Evolutionary conservation across 192 early-diverging fungal species (phyloP), one percentile per base, ranked within the genome.

Genomic region (Paraglomus brasilianum): DNA sequence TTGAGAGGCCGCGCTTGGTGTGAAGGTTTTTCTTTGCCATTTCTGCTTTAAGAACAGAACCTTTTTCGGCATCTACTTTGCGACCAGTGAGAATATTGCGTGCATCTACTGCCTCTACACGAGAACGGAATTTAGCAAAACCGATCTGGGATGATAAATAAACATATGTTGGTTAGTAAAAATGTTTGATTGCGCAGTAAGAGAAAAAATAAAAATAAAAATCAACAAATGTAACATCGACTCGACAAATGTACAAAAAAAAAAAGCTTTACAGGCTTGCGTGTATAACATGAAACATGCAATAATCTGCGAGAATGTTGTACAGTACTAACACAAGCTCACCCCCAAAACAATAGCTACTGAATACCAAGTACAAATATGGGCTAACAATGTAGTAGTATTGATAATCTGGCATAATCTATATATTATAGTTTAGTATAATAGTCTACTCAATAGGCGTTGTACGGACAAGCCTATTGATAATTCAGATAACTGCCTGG

Each of bases 11-110:
- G 52, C 94, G 87, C 70, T 91, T 93, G 57, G 92, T 94, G 80
- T 95, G 93, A 59, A 99, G 83, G 73, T 99, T 97, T 83, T 97
- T 98, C 74, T 97, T 97, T 41, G 97, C 97, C 92, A 99, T 94
- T 73, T 98, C 96, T 1, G 95, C 97, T 78, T 99, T 99, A 45
- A 99, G 86, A 30, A 91, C 76, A 46, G 83, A 84, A 71, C 91
- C 91, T 51, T 86, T 85, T 66, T 97, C 93, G 8, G 90, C 88
- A 75, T 97, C 96, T 30, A 96, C 88, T 70, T 91, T 93, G 66
- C 92, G 84, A 1, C 96, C 96, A n/a, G 85, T 92, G 59, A 99
- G 84, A 24, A 93, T 80, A 70, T 95, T 93, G 53, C 94, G 82
- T 5, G 98, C 98, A 73, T 95, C 89, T 36, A 95, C 78, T 1